Percentiles rank a stretch among this genome's conserved stretches.
Conservation (phyloP, 148 eudicot species). For the Vaccinium vitisidaea region DNA sequence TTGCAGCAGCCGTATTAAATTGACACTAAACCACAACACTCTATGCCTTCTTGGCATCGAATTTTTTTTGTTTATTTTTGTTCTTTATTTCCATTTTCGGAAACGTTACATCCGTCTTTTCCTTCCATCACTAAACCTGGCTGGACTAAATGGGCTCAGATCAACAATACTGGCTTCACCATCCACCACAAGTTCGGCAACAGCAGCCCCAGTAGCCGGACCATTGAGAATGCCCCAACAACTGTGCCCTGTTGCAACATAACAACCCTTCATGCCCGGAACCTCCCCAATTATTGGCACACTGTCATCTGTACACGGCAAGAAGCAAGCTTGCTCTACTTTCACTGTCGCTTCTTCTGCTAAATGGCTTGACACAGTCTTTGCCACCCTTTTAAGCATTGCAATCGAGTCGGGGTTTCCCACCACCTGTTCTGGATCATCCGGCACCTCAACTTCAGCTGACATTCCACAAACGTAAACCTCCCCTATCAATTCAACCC, state of each 20-base stretch:
- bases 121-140: constrained; percentile 40
- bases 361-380: constrained; percentile 62
- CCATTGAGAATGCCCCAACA: constrained; percentile 95
- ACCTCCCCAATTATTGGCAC: constrained; percentile 78
- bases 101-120: constrained; percentile 7
- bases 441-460: constrained; percentile 65
- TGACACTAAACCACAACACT: background rate
- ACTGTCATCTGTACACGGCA: constrained; percentile 78
- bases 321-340: constrained; percentile 87
- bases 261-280: constrained; percentile 65
- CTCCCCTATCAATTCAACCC: constrained; percentile 52
- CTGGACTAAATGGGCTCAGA: constrained; percentile 57
- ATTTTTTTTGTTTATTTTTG: background rate
- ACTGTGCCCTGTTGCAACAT: constrained; percentile 79
- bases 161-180: constrained; percentile 59
- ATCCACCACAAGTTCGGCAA: constrained; percentile 86
- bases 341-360: constrained; percentile 57
- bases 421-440: constrained; percentile 55
- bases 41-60: background rate
- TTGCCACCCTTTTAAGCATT: constrained; percentile 69
- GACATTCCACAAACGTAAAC: constrained; percentile 91
- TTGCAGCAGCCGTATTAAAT: background rate
- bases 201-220: constrained; percentile 85
- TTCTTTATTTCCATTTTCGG: background rate
- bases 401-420: constrained; percentile 66